Percentiles rank a stretch among this genome's conserved stretches.
Conservation (phyloP, 306 rosid genomes). For the Pyrus bretschneideri region DNA sequence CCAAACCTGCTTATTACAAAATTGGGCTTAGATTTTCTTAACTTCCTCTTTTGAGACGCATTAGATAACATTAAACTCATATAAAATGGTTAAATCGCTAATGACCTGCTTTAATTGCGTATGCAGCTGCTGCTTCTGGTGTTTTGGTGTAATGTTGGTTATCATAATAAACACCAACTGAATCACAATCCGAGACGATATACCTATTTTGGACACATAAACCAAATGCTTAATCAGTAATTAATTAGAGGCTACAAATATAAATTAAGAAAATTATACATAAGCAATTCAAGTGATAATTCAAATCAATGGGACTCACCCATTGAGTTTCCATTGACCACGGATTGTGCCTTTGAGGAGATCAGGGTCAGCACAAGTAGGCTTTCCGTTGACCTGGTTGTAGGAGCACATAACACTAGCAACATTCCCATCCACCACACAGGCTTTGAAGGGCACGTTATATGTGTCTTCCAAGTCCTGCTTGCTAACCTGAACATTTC, state of each 20-base stretch:
- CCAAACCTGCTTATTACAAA: slow-evolving; percentile 36
- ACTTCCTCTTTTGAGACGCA: not conserved
- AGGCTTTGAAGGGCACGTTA: slow-evolving; percentile 70
- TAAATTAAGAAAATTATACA: not conserved
- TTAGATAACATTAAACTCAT: not conserved
- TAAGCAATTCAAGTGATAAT: not conserved
- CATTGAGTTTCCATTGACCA: slow-evolving; percentile 78
- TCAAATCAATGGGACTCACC: slow-evolving; percentile 30
- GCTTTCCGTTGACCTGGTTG: slow-evolving; percentile 92
- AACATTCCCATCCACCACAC: slow-evolving; percentile 80
- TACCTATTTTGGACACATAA: slow-evolving; percentile 34
- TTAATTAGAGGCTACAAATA: no score
- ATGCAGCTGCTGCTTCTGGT: slow-evolving; percentile 77
- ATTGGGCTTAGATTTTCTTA: not conserved
- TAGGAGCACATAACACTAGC: slow-evolving; percentile 97
- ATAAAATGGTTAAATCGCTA: not conserved
- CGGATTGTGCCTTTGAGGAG: slow-evolving; percentile 73
- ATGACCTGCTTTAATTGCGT: slow-evolving; percentile 50
- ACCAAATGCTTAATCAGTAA: not conserved
- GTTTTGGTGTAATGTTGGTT: slow-evolving; percentile 72
- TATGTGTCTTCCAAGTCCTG: slow-evolving; percentile 85
- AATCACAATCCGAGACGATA: slow-evolving; percentile 92
- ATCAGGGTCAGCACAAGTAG: slow-evolving; percentile 84
- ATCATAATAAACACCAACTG: slow-evolving; percentile 56
- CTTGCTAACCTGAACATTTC: slow-evolving; percentile 50